A percentile compares a stretch with the other conserved stretches of the same genome.
phyloP scores from a whole-genome alignment of 331 rosid species.

The Acacia pycnantha region DNA sequence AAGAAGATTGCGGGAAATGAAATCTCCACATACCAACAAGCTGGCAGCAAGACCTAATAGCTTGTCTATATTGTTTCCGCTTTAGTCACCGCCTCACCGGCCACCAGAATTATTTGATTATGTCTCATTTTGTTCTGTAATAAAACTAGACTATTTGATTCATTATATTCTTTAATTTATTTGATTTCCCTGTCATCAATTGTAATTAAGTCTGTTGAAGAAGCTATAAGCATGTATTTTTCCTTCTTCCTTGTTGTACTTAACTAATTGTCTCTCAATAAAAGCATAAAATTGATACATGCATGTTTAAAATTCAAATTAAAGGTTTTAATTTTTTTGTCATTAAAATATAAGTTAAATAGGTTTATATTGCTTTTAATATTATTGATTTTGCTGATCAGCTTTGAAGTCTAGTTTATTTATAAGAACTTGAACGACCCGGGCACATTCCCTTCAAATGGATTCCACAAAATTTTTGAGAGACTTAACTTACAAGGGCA shows the following conservation, averaged over 20 bases:
- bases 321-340: background rate
- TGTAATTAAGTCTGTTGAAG: too few species aligned
- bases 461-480: background rate
- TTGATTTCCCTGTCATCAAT: too few species aligned
- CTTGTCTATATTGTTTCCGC: background rate
- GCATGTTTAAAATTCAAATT: too few species aligned
- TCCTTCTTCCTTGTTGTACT: too few species aligned
- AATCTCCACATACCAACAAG: slow-evolving; percentile 43
- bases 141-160: too few species aligned
- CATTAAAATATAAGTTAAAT: background rate
- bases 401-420: background rate
- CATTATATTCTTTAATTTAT: too few species aligned
- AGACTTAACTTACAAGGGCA: background rate
- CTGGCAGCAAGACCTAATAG: slow-evolving; percentile 16
- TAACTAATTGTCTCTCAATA: too few species aligned
- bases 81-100: background rate
- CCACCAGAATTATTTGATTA: background rate
- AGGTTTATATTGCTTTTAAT: background rate
- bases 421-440: background rate
- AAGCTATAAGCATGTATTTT: too few species aligned
- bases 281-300: too few species aligned
- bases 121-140: too few species aligned
- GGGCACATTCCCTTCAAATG: background rate
- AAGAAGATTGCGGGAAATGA: slow-evolving; percentile 45
- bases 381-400: background rate